Conservation (phyloP, 805 yeast species). For the Groenewaldozyma salmanticensis region DNA sequence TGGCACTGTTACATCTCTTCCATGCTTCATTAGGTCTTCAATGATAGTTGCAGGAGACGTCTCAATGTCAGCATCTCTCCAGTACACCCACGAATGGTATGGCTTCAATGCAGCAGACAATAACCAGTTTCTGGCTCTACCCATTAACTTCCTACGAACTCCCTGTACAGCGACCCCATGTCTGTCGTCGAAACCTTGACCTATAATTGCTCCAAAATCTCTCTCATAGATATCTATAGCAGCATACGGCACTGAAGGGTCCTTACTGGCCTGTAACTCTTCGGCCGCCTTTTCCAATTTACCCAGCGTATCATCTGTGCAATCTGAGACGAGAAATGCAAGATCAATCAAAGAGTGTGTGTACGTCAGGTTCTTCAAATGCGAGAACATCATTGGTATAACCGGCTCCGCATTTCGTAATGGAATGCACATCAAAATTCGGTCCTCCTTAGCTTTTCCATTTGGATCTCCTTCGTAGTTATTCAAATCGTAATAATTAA, state of each 20-base stretch:
- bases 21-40: conserved; percentile 88
- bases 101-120: conserved; percentile 80
- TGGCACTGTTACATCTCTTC: conserved; percentile 87
- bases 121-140: conserved; percentile 91
- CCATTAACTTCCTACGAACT: conserved; percentile 90
- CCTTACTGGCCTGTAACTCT: conserved; percentile 36
- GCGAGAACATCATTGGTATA: conserved; percentile 76
- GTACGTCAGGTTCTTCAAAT: conserved; percentile 68
- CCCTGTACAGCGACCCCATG: conserved; percentile 97
- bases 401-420: conserved; percentile 84
- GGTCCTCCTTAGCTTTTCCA: conserved; percentile 69
- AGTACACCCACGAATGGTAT: conserved; percentile 89
- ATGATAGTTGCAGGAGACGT: conserved; percentile 73
- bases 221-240: conserved; percentile 75
- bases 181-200: conserved; percentile 86
- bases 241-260: conserved; percentile 55
- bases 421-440: conserved; percentile 78
- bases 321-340: conserved; percentile 79
- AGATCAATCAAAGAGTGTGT: conserved; percentile 67
- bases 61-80: conserved; percentile 98
- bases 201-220: conserved; percentile 87
- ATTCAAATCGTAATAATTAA: conserved; percentile 61
- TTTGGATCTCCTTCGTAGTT: conserved; percentile 50
- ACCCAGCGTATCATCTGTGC: conserved; percentile 74
- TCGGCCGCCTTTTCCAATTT: conserved; percentile 44